Base-by-base conservation (phyloP, 768 basidiomycete species). In the Mycena galopus region DNA sequence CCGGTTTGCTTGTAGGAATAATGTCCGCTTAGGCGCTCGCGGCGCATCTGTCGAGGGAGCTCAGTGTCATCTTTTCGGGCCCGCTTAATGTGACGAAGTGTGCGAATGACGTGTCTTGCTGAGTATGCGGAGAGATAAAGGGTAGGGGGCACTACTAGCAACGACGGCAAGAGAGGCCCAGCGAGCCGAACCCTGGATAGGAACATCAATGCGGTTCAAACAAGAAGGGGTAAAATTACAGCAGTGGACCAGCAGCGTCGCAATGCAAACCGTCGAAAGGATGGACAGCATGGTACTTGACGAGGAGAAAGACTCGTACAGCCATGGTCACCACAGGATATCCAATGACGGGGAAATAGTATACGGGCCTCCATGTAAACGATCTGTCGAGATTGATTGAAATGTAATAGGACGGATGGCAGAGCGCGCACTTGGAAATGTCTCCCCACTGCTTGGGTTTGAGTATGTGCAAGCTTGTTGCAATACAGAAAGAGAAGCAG, bases 381-480 rank as follows among this genome's bases (percentile, higher is more conserved):
- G 68, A 21, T 21, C 70, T 71, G 37, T 10, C 10, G 12, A 42
- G 23, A 37, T 59, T 17, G 61, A 63, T 29, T 3, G 3, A 16
- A 30, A 42, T 2, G 19, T 1, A 29, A 58, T 47, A 23, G 12
- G 25, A 12, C 4, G 25, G 33, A 10, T 21, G 21, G 10, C 3
- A 19, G 17, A 29, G 23, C 10, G 42, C 69, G 37, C 16, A 71
- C 70, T 42, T 23, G 56, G 58, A n/a, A 30, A 67, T 4, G n/a
- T 59, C 58, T 16, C 60, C 69, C 73, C 68, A 71, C 23, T 35
- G 50, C 69, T 67, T 70, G 4, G 73, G 73, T 33, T 59, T 61
- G 8, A 58, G 7, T 8, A 63, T 42, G 39, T 74, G 60, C 12
- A 39, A n/a, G 23, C 17, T 51, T 10, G 44, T 53, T 10, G 59